phyloP scores from a whole-genome alignment of 2,329 filamentous ascomycete genomes.

The Ophiostoma perfectum region DNA sequence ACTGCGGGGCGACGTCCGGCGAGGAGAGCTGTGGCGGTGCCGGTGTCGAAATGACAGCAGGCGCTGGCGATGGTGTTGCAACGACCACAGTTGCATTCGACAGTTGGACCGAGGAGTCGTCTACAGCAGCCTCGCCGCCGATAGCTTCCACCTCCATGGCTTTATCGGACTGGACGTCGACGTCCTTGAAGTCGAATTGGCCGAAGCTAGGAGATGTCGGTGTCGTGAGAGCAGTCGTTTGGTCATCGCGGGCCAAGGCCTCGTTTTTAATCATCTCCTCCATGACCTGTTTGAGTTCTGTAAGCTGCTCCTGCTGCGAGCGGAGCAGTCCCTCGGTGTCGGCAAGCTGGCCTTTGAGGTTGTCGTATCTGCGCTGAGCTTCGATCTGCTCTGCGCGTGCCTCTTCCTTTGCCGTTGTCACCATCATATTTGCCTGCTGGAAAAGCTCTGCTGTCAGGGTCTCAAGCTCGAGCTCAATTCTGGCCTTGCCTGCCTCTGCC shows the following conservation, averaged over 20 bases:
- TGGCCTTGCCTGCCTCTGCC: constrained; percentile 73
- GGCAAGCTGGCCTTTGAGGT: constrained; percentile 74
- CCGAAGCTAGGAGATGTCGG: constrained; percentile 76
- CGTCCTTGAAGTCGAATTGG: constrained; percentile 56
- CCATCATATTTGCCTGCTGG: constrained; percentile 98
- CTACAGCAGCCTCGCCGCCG: constrained; percentile 15
- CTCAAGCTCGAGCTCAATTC: constrained; percentile 88
- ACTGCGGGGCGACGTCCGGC: constrained; percentile 27
- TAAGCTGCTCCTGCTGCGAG: constrained; percentile 88
- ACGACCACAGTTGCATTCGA: background rate
- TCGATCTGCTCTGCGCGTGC: constrained; percentile 78
- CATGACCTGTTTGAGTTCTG: constrained; percentile 87
- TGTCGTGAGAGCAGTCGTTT: constrained; percentile 62
- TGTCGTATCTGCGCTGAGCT: constrained; percentile 77
- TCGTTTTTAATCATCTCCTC: constrained; percentile 70
- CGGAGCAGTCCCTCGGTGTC: constrained; percentile 81
- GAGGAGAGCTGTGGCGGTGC: background rate
- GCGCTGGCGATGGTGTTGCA: background rate
- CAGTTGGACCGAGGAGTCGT: constrained; percentile 3
- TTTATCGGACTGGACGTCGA: constrained; percentile 30
- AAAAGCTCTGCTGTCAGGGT: constrained; percentile 88
- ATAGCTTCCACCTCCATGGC: background rate
- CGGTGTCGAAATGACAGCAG: background rate
- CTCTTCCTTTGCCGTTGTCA: constrained; percentile 83
- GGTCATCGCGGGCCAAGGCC: constrained; percentile 50